Base-by-base conservation (phyloP, 2,329 filamentous ascomycete species). In the Fusarium phyllophilum region DNA sequence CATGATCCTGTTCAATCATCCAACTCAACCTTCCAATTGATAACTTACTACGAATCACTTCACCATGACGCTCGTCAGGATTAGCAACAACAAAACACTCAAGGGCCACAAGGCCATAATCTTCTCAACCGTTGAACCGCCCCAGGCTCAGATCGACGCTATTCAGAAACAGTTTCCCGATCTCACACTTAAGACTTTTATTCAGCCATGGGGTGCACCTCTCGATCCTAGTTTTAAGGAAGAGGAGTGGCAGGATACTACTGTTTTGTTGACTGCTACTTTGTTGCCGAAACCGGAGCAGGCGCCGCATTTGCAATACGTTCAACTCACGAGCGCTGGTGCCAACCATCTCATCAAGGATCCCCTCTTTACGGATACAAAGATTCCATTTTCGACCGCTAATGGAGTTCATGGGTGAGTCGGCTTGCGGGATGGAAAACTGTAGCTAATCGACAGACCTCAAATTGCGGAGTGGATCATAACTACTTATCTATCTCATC, bases 381-480 rank as follows among this genome's bases (percentile, higher is more conserved):
- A 88, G 55, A 80, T 89, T 13, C 77, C 81, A 0, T 88, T 90
- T 68, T 87, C 85, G 49, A 88, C 88, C 1, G 87, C 87, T 1
- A 90, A 88, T 66, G 89, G 89, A 0, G 86, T 90, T n/a, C 87
- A 89, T 45, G 87, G 87, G 87, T 88, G 69, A 78, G 84, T 42
- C 22, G 2, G 12, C 6, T 38, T 15, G 3, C 2, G 3, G 18
- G 3, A 6, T 12, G 15, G n/a, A 3, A 26, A 12, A 38, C 56
- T 14, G 61, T 49, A 24, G 14, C 45, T 33, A 12, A 24, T 33
- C 2, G n/a, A 3, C 51, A 89, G 87, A 4, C 87, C 88, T 5
- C 88, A 89, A 73, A 90, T 89, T 68, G 81, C 87, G 0, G 88
- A 90, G 78, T 90, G 88, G 88, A 83, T 89, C 12, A 84, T 89